Evolutionary conservation across 1,284 basidiomycete genomes (phyloP), one percentile per base, ranked within the genome.

Genomic region (Leucoagaricus sp.): DNA sequence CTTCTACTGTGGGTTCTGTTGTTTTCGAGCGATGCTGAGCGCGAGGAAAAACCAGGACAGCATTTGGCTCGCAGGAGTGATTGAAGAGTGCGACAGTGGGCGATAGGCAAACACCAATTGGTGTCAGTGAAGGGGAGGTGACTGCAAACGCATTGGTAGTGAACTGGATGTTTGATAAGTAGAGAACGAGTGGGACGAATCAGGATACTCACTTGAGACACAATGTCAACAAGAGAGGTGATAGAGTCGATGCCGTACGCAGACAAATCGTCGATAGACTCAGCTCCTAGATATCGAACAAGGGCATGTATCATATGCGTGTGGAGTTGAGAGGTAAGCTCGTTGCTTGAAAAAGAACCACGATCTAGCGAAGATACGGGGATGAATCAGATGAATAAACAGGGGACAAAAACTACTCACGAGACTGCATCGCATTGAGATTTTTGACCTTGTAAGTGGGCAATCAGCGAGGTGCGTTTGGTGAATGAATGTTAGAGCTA

Each of bases 11-110:
- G 1, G 87, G 86, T 65, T 89, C 86, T 28, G 78, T 44, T 3
- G 57, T 71, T 29, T 63, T 65, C 3, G 67, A 61, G 2, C 46
- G 53, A 9, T 31, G 31, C 17, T 70, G 55, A 34, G 67, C 60
- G 13, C 81, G 75, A 36, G 96, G 94, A 68, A 96, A 98, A 1
- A 98, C 93, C 26, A 96, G 82, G 25, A 89, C 92, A 0, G 90
- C 93, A 63, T 97, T 96, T 0, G 96, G 95, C 21, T 84, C 80
- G 66, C 96, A 98, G 0, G 93, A 92, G 67, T 98, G 96, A 65
- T 98, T 98, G 62, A 91, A 81, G 29, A 98, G 78, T 0, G 95
- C 94, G 9, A 88, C 76, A 0, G 84, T 64, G 0, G 94, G 93
- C 0, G 91, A 90, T 25, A 96, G 79, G 28, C 87, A 84, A 1